These are phyloP conservation scores for Boechera stricta DNA, from an alignment of 345 rosid species.

Conservation along the genomic window DNA sequence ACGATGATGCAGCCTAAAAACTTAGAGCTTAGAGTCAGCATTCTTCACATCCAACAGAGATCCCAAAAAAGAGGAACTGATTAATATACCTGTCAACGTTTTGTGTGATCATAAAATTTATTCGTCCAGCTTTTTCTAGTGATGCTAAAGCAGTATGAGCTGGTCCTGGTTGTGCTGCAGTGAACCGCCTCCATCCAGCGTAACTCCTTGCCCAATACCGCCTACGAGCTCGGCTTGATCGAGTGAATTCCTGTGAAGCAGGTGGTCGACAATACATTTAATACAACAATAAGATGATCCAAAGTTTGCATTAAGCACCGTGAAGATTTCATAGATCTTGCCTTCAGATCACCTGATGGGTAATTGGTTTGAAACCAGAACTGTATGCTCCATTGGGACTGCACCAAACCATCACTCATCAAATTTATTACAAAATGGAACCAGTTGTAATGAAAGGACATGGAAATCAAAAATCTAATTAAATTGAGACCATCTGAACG, in stretches of 20 bases:
- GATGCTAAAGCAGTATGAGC: conserved; percentile 87
- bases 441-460: neutral
- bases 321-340: conserved; percentile 49
- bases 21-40: conserved; percentile 17
- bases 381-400: conserved; percentile 99
- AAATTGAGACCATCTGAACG: neutral
- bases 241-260: conserved; percentile 67
- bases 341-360: conserved; percentile 94
- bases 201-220: conserved; percentile 97
- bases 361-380: conserved; percentile 93
- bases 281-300: neutral
- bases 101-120: conserved; percentile 79
- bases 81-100: conserved; percentile 78
- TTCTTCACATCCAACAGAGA: conserved; percentile 16
- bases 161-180: conserved; percentile 73
- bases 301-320: neutral
- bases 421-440: neutral
- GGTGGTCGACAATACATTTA: conserved; percentile 7
- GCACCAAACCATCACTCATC: conserved; percentile 33
- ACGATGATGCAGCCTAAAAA: conserved; percentile 77
- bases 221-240: conserved; percentile 71
- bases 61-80: conserved; percentile 18
- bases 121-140: conserved; percentile 72
- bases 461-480: conserved; percentile 13
- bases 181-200: conserved; percentile 92